A percentile compares a stretch with the other conserved stretches of the same genome.
Evolutionary conservation across 2,329 filamentous ascomycete genomes (phyloP).

Genomic region (Phyllosticta capitalensis): DNA sequence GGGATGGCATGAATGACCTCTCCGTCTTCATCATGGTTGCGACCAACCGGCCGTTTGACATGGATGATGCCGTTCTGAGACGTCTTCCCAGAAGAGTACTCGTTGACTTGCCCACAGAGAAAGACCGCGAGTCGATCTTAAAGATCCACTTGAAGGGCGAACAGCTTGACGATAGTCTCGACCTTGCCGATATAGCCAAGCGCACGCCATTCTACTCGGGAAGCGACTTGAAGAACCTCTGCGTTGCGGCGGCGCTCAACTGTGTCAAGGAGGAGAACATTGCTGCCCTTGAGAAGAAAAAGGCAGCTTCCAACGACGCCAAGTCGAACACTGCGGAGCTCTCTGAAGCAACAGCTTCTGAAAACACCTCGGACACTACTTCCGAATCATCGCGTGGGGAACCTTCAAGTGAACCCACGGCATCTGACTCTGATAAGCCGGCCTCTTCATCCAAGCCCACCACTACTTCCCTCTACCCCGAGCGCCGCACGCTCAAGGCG

Average conservation of each 20-base stretch:
- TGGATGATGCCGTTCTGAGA: constrained; percentile 80
- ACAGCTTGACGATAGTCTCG: constrained; percentile 50
- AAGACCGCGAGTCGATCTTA: constrained; percentile 59
- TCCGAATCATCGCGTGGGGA: constrained; percentile 21
- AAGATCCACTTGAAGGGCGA: constrained; percentile 63
- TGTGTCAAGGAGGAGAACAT: constrained; percentile 65
- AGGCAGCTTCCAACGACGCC: background rate
- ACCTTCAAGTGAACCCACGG: constrained; percentile 4
- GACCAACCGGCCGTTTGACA: constrained; percentile 88
- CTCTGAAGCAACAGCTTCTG: background rate
- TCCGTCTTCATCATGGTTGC: constrained; percentile 97
- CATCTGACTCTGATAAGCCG: background rate
- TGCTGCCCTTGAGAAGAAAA: constrained; percentile 1
- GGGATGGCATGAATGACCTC: constrained; percentile 80
- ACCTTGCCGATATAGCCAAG: constrained; percentile 52
- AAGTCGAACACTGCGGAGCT: background rate
- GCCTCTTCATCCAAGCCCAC: background rate
- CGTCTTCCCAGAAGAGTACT: constrained; percentile 63
- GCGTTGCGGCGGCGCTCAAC: constrained; percentile 68
- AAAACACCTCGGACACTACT: constrained; percentile 5
- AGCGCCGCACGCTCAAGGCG: constrained; percentile 49
- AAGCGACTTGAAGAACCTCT: constrained; percentile 74
- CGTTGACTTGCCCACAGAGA: constrained; percentile 60
- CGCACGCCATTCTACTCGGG: constrained; percentile 71
- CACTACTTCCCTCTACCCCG: constrained; percentile 18